These are phyloP conservation scores for Candida schatavii DNA, from an alignment of 805 yeast species.

Conservation along the genomic window DNA sequence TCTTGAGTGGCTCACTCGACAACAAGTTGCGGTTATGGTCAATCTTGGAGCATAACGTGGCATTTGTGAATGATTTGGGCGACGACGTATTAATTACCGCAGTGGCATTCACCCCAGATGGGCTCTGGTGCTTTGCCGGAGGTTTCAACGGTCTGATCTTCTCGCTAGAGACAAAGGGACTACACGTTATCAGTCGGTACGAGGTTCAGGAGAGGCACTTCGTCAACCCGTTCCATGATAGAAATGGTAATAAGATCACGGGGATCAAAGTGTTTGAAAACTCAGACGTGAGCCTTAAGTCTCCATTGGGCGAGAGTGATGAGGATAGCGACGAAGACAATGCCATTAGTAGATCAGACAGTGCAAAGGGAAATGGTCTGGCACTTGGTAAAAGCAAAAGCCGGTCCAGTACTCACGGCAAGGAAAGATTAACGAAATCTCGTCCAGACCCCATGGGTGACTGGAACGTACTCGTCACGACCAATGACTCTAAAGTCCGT, in stretches of 20 bases:
- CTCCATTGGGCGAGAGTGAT: background rate
- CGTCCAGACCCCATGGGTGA: constrained; percentile 11
- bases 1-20: constrained; percentile 78
- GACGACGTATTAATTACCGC: constrained; percentile 73
- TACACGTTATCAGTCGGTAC: constrained; percentile 38
- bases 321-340: background rate
- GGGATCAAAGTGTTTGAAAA: constrained; percentile 58
- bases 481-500: constrained; percentile 80
- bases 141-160: constrained; percentile 73
- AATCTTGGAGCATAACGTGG: constrained; percentile 66
- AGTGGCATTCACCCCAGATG: constrained; percentile 64
- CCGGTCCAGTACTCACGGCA: background rate
- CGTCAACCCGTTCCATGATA: constrained; percentile 21
- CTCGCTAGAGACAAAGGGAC: constrained; percentile 60
- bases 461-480: constrained; percentile 54
- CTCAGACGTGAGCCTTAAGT: constrained; percentile 8
- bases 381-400: background rate
- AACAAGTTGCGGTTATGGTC: constrained; percentile 80
- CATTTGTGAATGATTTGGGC: constrained; percentile 49
- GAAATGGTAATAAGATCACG: constrained; percentile 56
- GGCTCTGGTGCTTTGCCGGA: constrained; percentile 63
- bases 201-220: constrained; percentile 30
- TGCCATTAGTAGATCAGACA: too few relatives aligned
- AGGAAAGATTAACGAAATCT: background rate
- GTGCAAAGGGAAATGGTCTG: background rate